A percentile compares a stretch with the other conserved stretches of the same genome.
These are phyloP conservation scores for Chlamydomonas schloesseri DNA, from an alignment of 139 green algal genomes.

Conservation along the genomic window DNA sequence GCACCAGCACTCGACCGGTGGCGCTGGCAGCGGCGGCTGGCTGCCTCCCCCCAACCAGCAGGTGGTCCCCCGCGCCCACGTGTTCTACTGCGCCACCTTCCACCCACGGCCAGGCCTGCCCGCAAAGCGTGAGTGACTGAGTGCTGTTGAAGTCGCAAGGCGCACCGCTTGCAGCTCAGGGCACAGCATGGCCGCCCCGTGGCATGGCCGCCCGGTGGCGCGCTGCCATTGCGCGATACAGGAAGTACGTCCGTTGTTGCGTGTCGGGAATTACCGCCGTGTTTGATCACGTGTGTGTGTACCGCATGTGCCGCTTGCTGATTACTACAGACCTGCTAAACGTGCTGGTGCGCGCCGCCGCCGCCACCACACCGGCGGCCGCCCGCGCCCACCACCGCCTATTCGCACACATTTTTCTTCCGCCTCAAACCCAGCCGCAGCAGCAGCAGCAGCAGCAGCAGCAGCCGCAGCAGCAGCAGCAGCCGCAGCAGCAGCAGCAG, in stretches of 20 bases:
- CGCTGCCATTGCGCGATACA: no score
- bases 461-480: not conserved
- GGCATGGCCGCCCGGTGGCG: no score
- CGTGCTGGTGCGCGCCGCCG: slow-evolving; percentile 25
- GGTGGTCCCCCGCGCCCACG: slow-evolving; percentile 35
- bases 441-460: slow-evolving; percentile 42
- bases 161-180: no score
- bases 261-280: no score
- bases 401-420: slow-evolving; percentile 21
- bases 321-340: slow-evolving; percentile 69
- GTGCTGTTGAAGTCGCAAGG: no score
- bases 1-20: no score
- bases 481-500: slow-evolving; percentile 15
- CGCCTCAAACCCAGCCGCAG: not conserved
- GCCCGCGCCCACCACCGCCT: slow-evolving; percentile 6
- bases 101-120: slow-evolving; percentile 61
- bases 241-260: no score
- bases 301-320: no score
- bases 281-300: no score
- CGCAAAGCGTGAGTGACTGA: slow-evolving; percentile 65
- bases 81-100: slow-evolving; percentile 81
- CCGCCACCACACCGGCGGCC: no score
- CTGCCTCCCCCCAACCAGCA: not conserved
- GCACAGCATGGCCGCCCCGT: no score
- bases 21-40: not conserved